Evolutionary conservation across 1,284 basidiomycete genomes (phyloP).

Genomic region (Ustilago cynodontis): DNA sequence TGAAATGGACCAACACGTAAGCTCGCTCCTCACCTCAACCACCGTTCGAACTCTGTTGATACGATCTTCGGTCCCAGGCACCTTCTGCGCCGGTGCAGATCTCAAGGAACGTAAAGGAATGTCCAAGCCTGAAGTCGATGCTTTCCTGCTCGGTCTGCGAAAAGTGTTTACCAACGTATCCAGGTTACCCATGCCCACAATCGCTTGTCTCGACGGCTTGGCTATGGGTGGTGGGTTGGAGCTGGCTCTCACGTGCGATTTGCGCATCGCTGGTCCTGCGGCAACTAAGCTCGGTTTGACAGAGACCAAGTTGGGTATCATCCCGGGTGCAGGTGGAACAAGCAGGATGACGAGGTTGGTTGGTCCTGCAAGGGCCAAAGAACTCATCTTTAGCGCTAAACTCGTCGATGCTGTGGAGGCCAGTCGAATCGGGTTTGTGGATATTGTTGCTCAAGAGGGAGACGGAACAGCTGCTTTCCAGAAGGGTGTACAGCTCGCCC

Average conservation of each 20-base stretch:
- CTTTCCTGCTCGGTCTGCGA: conserved; percentile 84
- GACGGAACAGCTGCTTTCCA: conserved; percentile 25
- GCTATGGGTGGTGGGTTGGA: conserved; percentile 92
- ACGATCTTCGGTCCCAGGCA: conserved; percentile 42
- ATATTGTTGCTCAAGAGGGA: conserved; percentile 77
- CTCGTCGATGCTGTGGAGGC: conserved; percentile 79
- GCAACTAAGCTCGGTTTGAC: conserved; percentile 85
- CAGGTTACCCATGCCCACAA: conserved; percentile 84
- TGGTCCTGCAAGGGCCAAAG: conserved; percentile 85
- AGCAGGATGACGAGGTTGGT: conserved; percentile 85
- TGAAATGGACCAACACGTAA: conserved; percentile 78
- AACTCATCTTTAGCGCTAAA: conserved; percentile 84
- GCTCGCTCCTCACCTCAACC: conserved; percentile 68
- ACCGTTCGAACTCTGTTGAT: conserved; percentile 50
- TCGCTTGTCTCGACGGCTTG: conserved; percentile 91
- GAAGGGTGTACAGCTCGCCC: conserved; percentile 36
- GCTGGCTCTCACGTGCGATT: conserved; percentile 85
- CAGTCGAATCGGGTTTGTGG: conserved; percentile 80
- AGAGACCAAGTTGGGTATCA: conserved; percentile 88
- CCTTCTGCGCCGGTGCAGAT: conserved; percentile 87
- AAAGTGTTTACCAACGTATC: conserved; percentile 81
- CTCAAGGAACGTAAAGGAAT: conserved; percentile 86
- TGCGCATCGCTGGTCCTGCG: conserved; percentile 79
- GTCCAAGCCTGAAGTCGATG: conserved; percentile 75
- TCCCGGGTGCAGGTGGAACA: conserved; percentile 80